Percentiles rank a stretch among this genome's conserved stretches.
These are phyloP conservation scores for Cyberlindnera misumaiensis DNA, from an alignment of 805 yeast species.

Conservation along the genomic window DNA sequence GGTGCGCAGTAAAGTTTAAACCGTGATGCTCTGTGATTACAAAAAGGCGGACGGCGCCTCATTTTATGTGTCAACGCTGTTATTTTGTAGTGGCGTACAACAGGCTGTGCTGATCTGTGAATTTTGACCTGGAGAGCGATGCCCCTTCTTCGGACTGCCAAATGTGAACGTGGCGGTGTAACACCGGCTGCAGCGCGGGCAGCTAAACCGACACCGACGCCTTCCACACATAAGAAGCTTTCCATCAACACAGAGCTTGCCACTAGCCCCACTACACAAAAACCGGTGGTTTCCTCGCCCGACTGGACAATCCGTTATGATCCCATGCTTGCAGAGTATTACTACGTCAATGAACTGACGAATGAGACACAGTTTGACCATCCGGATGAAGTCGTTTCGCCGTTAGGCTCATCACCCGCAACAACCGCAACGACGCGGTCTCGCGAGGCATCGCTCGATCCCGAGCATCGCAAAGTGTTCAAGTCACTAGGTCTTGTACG, in stretches of 20 bases:
- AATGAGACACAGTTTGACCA: slow-evolving; percentile 30
- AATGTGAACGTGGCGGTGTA: no score
- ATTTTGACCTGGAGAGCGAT: no score
- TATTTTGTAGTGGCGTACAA: no score
- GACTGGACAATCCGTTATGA: slow-evolving; percentile 24
- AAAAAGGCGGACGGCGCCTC: no score
- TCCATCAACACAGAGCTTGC: neutral
- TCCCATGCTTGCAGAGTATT: slow-evolving; percentile 25
- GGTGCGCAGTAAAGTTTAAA: no score
- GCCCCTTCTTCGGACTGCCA: no score
- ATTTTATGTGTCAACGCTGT: no score
- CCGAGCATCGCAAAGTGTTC: slow-evolving; percentile 6
- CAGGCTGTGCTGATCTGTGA: no score
- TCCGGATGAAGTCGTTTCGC: slow-evolving; percentile 33
- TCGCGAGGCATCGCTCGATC: neutral
- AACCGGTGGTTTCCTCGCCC: slow-evolving; percentile 15
- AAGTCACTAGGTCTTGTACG: slow-evolving; percentile 13
- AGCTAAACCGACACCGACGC: neutral
- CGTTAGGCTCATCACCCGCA: slow-evolving; percentile 10
- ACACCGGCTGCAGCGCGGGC: neutral
- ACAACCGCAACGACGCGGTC: no score
- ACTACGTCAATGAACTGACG: slow-evolving; percentile 26
- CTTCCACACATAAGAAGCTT: no score
- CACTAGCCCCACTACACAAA: neutral
- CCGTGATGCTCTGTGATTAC: no score